Base-by-base conservation (phyloP, 2,329 filamentous ascomycete species). In the Ophioceras dolichostomum region DNA sequence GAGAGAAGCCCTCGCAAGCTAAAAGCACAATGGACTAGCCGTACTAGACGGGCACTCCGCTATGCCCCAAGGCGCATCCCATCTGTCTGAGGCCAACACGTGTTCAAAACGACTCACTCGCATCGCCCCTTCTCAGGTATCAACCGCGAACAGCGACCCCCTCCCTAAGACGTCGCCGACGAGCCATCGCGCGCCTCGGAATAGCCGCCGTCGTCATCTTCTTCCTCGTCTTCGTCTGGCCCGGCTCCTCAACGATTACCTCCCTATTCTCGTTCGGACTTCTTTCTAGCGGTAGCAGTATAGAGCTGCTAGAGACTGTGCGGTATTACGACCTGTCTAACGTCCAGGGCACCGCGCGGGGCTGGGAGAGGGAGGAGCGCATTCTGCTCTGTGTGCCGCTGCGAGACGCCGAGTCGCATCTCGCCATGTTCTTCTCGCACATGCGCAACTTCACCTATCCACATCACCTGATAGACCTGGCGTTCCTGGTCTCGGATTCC, bases 391-490 rank as follows among this genome's bases (percentile, higher is more conserved):
- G 91, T 59, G 91, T 94, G 13, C 91, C 91, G 32, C 73, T 98
- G 39, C 77, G 91, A 59, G 93, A 98, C 59, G 91, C 91, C 32
- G 79, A 93, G 52, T 72, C 84, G 19, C 91, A 98, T 68, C 64
- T 98, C 34, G 76, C 81, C 43, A 96, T 98, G 89, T 96, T 98
- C 72, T 98, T 98, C 63, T 82, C 83, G n/a, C 93, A 98, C 56
- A 70, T 98, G 41, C 79, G 79, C 48, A 98, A 98, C 61, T 81
- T 98, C 47, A 98, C 91, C 14, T 98, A 98, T 54, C 91, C 91
- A 1, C 91, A 98, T 57, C 83, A 94, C 55, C 71, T 98, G 36
- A 93, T 98, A 54, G 91, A 98, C 56, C 71, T 98, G 33, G 91
- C 91, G 5, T 98, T 98, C 54, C 68, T 98, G 22, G 91, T 98